These are phyloP conservation scores for Rubia balearica DNA, from an alignment of 305 asterid species.

Conservation along the genomic window DNA sequence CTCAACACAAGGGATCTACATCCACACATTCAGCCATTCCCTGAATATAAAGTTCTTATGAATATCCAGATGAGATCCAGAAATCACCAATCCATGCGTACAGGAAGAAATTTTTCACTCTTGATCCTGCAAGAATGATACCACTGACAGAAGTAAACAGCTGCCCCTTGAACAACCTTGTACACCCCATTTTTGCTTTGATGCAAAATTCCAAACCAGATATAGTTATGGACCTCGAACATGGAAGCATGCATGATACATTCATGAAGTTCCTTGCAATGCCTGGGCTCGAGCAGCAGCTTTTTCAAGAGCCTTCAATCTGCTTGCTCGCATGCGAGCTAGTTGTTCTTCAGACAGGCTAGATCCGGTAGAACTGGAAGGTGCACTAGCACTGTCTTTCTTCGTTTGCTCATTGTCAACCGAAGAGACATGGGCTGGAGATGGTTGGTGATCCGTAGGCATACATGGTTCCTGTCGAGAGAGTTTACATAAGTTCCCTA, in stretches of 20 bases:
- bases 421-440: constrained; percentile 18
- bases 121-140: background rate
- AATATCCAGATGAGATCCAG: background rate
- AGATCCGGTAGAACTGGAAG: constrained; percentile 21
- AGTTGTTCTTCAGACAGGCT: constrained; percentile 59
- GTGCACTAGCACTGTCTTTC: constrained; percentile 14
- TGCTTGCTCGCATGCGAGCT: constrained; percentile 73
- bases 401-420: constrained; percentile 23
- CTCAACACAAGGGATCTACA: background rate
- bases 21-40: background rate
- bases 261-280: constrained; percentile 1
- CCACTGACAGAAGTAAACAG: background rate
- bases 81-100: background rate
- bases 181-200: background rate
- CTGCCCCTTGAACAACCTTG: background rate
- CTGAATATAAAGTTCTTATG: no score
- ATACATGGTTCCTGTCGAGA: constrained; percentile 39
- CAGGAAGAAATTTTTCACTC: background rate
- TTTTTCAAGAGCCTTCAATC: constrained; percentile 64
- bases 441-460: constrained; percentile 17
- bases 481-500: background rate
- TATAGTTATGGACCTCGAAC: background rate
- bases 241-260: no score
- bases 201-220: background rate
- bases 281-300: constrained; percentile 57